Percentiles rank a stretch among this genome's conserved stretches.
Evolutionary conservation across 164 flowering plant species (phyloP).

Genomic region (Aristolochia californica): DNA sequence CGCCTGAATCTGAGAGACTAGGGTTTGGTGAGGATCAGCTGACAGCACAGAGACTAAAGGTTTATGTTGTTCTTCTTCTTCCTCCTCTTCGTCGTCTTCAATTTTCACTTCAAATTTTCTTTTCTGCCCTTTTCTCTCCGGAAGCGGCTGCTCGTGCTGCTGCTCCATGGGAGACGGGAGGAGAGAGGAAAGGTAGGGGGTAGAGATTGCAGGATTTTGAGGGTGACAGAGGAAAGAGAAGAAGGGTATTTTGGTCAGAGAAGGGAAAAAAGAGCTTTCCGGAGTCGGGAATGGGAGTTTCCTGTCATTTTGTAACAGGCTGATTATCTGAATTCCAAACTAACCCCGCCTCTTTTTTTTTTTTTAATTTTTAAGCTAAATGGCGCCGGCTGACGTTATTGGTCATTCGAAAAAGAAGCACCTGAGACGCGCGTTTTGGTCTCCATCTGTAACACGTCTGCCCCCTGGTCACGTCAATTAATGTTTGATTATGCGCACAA

Average conservation of each 20-base stretch:
- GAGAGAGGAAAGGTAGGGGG: neutral
- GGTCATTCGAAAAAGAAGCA: too few species aligned
- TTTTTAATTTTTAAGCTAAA: too few species aligned
- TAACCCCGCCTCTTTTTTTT: neutral
- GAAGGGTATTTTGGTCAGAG: neutral
- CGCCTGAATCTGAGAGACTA: slow-evolving; percentile 30
- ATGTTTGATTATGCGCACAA: too few species aligned
- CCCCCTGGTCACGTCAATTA: too few species aligned
- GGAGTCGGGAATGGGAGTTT: neutral
- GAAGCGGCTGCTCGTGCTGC: slow-evolving; percentile 8
- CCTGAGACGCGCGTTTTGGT: too few species aligned
- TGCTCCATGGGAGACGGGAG: slow-evolving; percentile 30
- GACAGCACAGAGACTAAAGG: slow-evolving; percentile 18
- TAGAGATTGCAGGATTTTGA: slow-evolving; percentile 3
- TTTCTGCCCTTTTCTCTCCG: slow-evolving; percentile 68
- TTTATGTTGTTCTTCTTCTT: slow-evolving; percentile 17
- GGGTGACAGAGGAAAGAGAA: neutral
- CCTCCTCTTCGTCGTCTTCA: slow-evolving; percentile 30
- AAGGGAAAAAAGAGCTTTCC: neutral
- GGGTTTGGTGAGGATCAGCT: slow-evolving; percentile 25
- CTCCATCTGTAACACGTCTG: too few species aligned
- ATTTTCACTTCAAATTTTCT: slow-evolving; percentile 56
- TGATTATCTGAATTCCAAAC: neutral
- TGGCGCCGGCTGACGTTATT: too few species aligned
- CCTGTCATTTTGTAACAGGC: neutral